A percentile compares a stretch with the other conserved stretches of the same genome.
Conservation (phyloP, 192 early-diverging fungal genomes). For the Backusella morwellensis region DNA sequence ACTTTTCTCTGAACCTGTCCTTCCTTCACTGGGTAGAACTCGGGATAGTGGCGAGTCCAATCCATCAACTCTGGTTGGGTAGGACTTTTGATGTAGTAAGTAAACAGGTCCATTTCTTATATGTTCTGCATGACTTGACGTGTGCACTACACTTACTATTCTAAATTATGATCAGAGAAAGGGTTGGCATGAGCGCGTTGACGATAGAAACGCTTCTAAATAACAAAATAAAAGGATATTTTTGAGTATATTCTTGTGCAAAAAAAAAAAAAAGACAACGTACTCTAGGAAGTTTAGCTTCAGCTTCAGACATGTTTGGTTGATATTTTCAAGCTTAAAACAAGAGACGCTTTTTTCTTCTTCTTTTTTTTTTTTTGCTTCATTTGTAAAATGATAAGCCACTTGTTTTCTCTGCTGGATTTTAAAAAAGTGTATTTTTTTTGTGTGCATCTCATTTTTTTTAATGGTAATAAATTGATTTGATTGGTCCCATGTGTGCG, state of each 20-base stretch:
- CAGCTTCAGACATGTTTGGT: constrained; percentile 13
- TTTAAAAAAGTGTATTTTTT: not conserved
- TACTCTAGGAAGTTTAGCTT: constrained; percentile 33
- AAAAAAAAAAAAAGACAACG: not conserved
- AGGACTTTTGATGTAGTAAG: constrained; percentile 52
- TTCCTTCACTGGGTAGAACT: constrained; percentile 46
- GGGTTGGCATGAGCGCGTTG: constrained; percentile 97
- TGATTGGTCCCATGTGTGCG: not conserved
- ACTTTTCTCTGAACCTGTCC: constrained; percentile 53
- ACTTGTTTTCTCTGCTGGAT: not conserved
- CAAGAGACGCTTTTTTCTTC: not conserved
- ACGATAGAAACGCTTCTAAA: constrained; percentile 79
- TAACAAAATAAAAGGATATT: not conserved
- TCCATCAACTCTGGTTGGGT: constrained; percentile 77
- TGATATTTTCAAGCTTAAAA: not conserved
- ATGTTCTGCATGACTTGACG: not conserved
- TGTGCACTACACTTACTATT: constrained; percentile 63
- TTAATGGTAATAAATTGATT: not conserved
- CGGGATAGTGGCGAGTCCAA: constrained; percentile 89
- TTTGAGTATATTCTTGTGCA: not conserved
- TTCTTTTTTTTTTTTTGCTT: not conserved
- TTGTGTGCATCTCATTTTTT: no score
- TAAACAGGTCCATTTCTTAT: not conserved
- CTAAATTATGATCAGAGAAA: constrained; percentile 93
- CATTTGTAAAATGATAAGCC: not conserved